Percentiles rank a stretch among this genome's conserved stretches.
Evolutionary conservation across 2,329 filamentous ascomycete genomes (phyloP).

Genomic region (Penicillium crustosum): DNA sequence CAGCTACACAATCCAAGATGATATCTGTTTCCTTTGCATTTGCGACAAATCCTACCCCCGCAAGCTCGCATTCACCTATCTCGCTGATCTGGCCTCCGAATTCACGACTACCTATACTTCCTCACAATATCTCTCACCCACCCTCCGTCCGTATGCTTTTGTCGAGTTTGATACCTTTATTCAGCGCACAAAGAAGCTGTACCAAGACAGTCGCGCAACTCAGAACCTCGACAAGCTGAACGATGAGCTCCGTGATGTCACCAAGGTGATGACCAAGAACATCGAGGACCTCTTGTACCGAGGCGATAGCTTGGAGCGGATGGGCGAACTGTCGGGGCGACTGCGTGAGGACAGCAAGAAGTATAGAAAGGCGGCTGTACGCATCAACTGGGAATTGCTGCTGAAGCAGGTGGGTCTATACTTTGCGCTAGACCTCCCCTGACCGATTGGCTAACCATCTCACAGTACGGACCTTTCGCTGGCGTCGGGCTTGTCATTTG

Average conservation of each 20-base stretch:
- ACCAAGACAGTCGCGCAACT: conserved; percentile 85
- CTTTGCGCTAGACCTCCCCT: background rate
- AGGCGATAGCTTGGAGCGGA: conserved; percentile 89
- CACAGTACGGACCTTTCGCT: conserved; percentile 81
- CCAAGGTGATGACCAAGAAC: conserved; percentile 99
- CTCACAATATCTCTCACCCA: conserved; percentile 69
- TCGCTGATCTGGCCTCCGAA: conserved; percentile 85
- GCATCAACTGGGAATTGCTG: conserved; percentile 97
- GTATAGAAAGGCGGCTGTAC: conserved; percentile 86
- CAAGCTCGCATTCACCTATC: conserved; percentile 98
- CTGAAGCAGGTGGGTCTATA: conserved; percentile 69
- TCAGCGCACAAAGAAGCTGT: conserved; percentile 85
- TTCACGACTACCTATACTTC: conserved; percentile 82
- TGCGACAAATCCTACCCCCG: conserved; percentile 92
- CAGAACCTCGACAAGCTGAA: conserved; percentile 95
- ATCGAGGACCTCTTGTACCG: conserved; percentile 96
- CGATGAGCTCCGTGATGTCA: conserved; percentile 95
- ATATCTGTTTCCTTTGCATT: conserved; percentile 89
- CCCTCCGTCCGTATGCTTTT: conserved; percentile 87
- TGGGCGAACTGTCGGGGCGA: conserved; percentile 90
- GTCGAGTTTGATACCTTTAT: conserved; percentile 99
- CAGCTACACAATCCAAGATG: conserved; percentile 80
- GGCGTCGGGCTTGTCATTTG: conserved; percentile 78
- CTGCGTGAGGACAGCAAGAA: conserved; percentile 91
- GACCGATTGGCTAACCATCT: conserved; percentile 24